These are phyloP conservation scores for Aspergillus indologenus DNA, from an alignment of 495 filamentous ascomycete genomes.

Conservation along the genomic window DNA sequence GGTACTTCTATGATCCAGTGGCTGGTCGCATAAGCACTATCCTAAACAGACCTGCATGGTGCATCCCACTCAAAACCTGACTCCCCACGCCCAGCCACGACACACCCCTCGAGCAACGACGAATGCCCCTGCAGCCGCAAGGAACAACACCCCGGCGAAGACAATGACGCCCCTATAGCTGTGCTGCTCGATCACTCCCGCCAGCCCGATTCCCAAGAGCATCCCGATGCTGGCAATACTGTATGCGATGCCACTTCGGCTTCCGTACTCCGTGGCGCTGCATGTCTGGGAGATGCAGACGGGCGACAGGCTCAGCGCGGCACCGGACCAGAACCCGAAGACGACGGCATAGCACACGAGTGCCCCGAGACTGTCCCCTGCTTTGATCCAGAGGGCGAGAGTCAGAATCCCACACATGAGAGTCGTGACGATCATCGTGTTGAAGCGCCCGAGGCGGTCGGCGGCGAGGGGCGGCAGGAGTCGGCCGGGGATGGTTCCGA, in stretches of 20 bases:
- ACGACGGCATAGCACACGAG: constrained; percentile 56
- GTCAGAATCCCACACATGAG: constrained; percentile 49
- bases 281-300: constrained; percentile 61
- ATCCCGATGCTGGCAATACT: constrained; percentile 56
- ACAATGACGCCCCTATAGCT: constrained; percentile 46
- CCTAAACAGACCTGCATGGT: not conserved
- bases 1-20: not conserved
- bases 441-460: constrained; percentile 68
- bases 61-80: constrained; percentile 15
- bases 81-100: constrained; percentile 36
- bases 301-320: constrained; percentile 57
- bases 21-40: not conserved
- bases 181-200: constrained; percentile 45
- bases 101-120: constrained; percentile 45
- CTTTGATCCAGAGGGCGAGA: constrained; percentile 51
- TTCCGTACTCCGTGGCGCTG: constrained; percentile 55
- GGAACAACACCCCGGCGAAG: constrained; percentile 52
- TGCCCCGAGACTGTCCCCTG: constrained; percentile 31
- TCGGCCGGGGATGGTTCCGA: constrained; percentile 42
- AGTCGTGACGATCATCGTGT: constrained; percentile 55
- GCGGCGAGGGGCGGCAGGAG: constrained; percentile 57
- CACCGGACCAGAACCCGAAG: constrained; percentile 59
- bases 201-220: constrained; percentile 77
- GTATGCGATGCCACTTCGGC: constrained; percentile 61
- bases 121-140: constrained; percentile 45